Base-by-base conservation (phyloP, 768 basidiomycete genomes). In the Lactarius deliciosus region DNA sequence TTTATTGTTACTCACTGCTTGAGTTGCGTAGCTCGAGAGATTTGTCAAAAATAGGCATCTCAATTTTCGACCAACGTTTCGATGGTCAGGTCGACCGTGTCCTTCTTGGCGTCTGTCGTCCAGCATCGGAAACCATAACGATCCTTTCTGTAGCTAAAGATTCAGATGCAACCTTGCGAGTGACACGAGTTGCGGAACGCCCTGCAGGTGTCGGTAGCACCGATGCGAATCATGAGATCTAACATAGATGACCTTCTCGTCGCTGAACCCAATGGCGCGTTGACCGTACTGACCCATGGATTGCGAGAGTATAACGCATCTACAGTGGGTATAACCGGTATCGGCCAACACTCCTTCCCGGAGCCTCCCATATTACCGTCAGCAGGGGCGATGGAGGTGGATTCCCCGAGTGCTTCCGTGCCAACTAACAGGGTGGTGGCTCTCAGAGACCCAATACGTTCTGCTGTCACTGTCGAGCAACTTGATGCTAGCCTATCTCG, bases 161-260 rank as follows among this genome's bases (percentile, higher is more conserved):
- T n/a, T 76, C 80, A 28, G 77, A 82, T 56, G 76, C 79, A 40
- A 75, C 76, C 3, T 74, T 87, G 58, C 76, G 79, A 63, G 78
- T 83, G 32, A 72, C 71, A 1, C 76, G 74, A n/a, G 25, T 82
- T 16, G 72, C 78, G 0, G 74, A 78, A 73, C 66, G 80, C 13
- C 74, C 77, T 9, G 89, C 84, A n/a, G 0, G 71, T 84, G 1
- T 84, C 87, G 2, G 81, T 84, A 0, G 78, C 82, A 0, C 77
- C 91, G 3, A 76, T 94, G 45, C 79, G 83, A 22, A 83, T 86
- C 1, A 90, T 89, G 3, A 85, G 94, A 22, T 76, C 77, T 8
- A 77, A 80, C 16, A 80, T 92, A 16, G 81, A 81, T 74, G 95
- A 97, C 74, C 78, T 94, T 11, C 76, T 96, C 5, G 76, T 89